Evolutionary conservation across 1,284 basidiomycete genomes (phyloP).

Genomic region (Sanghuangporus baumii): DNA sequence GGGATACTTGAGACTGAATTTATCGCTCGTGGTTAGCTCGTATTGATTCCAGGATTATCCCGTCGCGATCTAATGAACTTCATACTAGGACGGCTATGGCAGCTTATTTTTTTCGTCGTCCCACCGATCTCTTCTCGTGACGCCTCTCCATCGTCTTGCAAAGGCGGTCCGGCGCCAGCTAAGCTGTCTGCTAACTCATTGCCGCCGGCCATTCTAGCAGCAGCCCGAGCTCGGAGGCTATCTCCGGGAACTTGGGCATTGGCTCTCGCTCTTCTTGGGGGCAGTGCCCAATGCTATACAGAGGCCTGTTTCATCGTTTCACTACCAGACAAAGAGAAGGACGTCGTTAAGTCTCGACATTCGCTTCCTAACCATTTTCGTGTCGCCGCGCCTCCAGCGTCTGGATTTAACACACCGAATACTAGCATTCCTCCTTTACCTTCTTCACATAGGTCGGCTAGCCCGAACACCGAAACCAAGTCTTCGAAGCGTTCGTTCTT

Average conservation of each 20-base stretch:
- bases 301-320: constrained; percentile 50
- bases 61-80: constrained; percentile 3
- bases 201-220: neutral
- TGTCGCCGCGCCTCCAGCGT: neutral
- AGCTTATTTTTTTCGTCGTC: constrained; percentile 44
- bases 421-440: neutral
- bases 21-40: constrained; percentile 53
- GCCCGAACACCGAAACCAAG: neutral
- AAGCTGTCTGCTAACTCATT: neutral
- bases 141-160: neutral
- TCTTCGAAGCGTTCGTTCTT: neutral
- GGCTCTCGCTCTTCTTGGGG: constrained; percentile 45
- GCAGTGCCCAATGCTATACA: constrained; percentile 56
- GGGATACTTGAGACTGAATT: constrained; percentile 53
- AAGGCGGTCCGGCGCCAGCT: neutral
- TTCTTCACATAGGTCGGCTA: neutral
- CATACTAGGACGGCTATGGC: constrained; percentile 55
- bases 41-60: neutral
- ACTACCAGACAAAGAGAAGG: neutral
- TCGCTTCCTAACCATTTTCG: neutral
- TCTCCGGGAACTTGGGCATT: constrained; percentile 53
- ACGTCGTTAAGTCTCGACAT: neutral
- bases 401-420: neutral
- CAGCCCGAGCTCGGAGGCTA: constrained; percentile 11
- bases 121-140: constrained; percentile 5